phyloP scores from a whole-genome alignment of 352 stramenopile genomes.

The Stramenopiles sp. region DNA sequence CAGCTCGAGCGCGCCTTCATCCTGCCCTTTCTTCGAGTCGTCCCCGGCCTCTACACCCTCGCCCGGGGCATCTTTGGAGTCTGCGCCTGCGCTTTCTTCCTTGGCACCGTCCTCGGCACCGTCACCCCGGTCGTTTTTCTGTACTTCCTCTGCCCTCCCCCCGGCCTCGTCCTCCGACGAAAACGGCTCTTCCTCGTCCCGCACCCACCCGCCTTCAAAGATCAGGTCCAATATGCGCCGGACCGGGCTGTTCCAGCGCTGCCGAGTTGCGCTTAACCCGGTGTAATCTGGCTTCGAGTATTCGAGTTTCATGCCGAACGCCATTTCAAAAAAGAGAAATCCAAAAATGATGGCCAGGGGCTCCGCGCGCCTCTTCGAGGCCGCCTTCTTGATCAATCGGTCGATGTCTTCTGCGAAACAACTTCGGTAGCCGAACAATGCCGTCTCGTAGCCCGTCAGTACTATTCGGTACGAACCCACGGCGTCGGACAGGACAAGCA shows the following conservation, averaged over 20 bases:
- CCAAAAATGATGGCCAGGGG: neutral
- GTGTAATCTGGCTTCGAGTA: neutral
- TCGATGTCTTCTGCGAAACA: no score
- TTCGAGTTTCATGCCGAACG: neutral
- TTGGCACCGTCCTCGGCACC: neutral
- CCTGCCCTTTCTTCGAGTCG: no score
- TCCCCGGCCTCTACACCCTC: no score
- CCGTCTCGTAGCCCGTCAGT: neutral
- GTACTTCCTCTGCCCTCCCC: neutral
- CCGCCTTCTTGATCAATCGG: neutral
- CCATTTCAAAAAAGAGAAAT: slow-evolving; percentile 4
- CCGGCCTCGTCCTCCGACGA: neutral
- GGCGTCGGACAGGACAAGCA: neutral
- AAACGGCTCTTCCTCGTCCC: neutral
- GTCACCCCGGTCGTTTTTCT: neutral
- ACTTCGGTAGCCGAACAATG: neutral
- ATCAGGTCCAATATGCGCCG: neutral
- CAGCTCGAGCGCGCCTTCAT: no score
- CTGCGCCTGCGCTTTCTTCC: neutral
- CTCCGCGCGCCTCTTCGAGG: neutral
- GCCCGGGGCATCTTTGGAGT: no score
- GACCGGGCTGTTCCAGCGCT: neutral
- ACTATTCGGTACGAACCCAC: neutral
- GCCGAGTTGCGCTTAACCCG: neutral
- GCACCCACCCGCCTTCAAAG: neutral